Base-by-base conservation (phyloP, 306 rosid species). In the Rubus idaeus region DNA sequence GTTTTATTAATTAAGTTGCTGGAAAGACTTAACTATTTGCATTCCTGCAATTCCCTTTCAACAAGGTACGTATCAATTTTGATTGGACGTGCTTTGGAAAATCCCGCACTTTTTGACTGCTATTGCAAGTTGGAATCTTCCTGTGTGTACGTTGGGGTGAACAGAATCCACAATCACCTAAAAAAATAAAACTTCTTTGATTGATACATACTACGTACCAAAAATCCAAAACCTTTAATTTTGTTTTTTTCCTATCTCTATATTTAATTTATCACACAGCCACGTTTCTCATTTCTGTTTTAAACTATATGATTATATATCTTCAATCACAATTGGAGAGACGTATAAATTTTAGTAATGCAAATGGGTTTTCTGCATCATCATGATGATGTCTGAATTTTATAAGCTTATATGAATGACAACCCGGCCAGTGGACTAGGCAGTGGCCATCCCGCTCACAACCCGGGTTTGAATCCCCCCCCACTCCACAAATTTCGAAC, bases 81-180 rank as follows among this genome's bases (percentile, higher is more conserved):
- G 75, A 66, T 20, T 37, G 11, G 62, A 75, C 75, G 41, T 40
- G 49, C 68, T 67, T 73, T n/a, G 4, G 65, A 52, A 68, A 49
- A 12, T 46, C 52, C 70, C 39, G 49, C 71, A 45, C 20, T n/a
- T 53, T 72, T 72, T 72, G 21, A 72, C 51, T 6, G 13, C 35
- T 39, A 5, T 55, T 55, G 21, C 52, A 12, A 73, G 7, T 12
- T 12, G 21, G 14, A 55, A 20, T 40, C 41, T n/a, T 6, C 61
- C 11, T 20, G 8, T 0, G 49, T 45, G 49, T 6, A 45, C 49
- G 49, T 45, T 5, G 49, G 41, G 23, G 3, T 1, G 4, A 55
- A n/a, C 26, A 6, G 26, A 60, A 21, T 8, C 63, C 30, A 9
- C 64, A 0, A 5, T 8, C 62, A 21, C 7, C 40, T 10, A 10